Base-by-base conservation (phyloP, 331 rosid species). In the Acacia pycnantha region DNA sequence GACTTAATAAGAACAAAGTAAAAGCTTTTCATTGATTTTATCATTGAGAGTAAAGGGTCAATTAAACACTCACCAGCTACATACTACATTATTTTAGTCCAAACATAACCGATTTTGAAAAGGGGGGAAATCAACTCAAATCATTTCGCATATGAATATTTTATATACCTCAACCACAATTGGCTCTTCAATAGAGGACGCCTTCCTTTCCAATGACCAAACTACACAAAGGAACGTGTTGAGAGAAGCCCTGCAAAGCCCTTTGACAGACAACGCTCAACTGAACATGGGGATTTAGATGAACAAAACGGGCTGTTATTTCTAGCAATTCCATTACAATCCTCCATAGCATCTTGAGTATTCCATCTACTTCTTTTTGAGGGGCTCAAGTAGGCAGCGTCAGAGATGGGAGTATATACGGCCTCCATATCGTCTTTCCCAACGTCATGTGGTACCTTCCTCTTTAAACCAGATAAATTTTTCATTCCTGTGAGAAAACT, bases 241-340 rank as follows among this genome's bases (percentile, higher is more conserved):
- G 97, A 81, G 56, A 94, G 88, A 76, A 94, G 84, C 69, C 95
- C 94, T 5, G 95, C 98, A 81, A 92, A 85, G 27, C 97, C 98
- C 90, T 92, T 85, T 24, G 92, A 87, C 40, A 94, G 77, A 83
- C 89, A 89, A 40, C 96, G 91, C 88, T 92, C 98, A 84, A 92
- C 93, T 21, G 97, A 90, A 83, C 98, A 92, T 9, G 84, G 88
- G 76, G 97, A 86, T 79, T 87, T 86, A 1, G 97, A 87, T 77
- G 94, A 88, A 80, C 88, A 88, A 77, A 89, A 27, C 1, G 91
- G 86, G 70, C 83, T 81, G 68, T 67, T 89, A 33, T 90, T 92
- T 74, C 86, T 89, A 31, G 84, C 58, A 27, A 79, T 82, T 29
- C 89, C 96, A 89, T 81, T 88, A 81, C 77, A 82, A 13, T 87